phyloP scores from a whole-genome alignment of 257 asterid genomes.

The Solanum ossicruentum region DNA sequence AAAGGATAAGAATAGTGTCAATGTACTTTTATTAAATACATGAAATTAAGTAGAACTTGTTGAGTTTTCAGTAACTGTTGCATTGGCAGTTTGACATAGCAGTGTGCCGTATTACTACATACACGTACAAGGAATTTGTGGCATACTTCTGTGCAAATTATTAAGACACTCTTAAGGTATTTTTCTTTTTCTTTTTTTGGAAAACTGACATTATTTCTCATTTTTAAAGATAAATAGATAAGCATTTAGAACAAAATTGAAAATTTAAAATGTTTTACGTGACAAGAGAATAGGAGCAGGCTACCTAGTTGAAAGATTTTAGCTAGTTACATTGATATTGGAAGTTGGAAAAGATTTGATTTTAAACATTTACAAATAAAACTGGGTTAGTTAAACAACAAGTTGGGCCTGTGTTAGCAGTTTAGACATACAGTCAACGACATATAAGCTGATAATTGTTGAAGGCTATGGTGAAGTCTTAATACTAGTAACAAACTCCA shows the following conservation, averaged over 20 bases:
- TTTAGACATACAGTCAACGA: background rate
- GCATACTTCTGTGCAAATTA: background rate
- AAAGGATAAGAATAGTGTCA: background rate
- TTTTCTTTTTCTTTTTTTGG: background rate
- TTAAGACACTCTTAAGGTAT: background rate
- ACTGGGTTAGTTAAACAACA: background rate
- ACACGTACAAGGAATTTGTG: background rate
- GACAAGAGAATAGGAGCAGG: background rate
- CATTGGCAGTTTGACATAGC: background rate
- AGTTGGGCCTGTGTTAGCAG: background rate
- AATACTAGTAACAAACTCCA: background rate
- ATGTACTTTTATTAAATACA: background rate
- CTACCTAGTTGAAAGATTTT: background rate
- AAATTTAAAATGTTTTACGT: background rate
- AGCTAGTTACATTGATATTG: background rate
- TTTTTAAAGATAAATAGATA: background rate
- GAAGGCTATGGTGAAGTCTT: background rate
- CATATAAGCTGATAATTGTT: background rate
- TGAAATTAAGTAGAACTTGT: background rate
- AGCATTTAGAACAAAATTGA: background rate
- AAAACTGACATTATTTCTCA: background rate
- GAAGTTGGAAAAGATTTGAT: background rate
- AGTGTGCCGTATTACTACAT: background rate
- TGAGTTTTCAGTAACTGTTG: background rate
- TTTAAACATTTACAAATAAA: background rate